phyloP scores from a whole-genome alignment of 2,329 filamentous ascomycete genomes.

The Aspergillus bombycis region DNA sequence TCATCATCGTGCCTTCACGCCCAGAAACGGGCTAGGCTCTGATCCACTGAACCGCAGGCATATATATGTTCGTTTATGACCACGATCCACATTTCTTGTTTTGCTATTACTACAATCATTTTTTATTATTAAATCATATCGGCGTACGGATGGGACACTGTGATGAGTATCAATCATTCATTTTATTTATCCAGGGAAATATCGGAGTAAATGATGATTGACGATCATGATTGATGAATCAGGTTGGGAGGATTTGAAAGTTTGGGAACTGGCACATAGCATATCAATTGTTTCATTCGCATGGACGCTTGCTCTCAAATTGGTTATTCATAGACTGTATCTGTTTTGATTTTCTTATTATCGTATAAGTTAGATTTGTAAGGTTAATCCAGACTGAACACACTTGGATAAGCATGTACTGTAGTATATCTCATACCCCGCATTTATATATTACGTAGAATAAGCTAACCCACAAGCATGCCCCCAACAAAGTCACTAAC shows the following conservation, averaged over 20 bases:
- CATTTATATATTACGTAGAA: too few relatives aligned
- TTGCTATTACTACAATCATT: conserved; percentile 5
- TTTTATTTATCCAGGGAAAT: background rate
- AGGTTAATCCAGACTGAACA: background rate
- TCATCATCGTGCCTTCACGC: background rate
- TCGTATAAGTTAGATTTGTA: background rate
- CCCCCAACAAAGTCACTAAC: too few relatives aligned
- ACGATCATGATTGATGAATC: conserved; percentile 8
- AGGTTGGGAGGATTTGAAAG: conserved; percentile 1
- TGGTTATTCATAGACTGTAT: background rate
- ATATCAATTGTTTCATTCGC: background rate
- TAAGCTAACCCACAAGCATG: too few relatives aligned
- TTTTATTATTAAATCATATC: background rate
- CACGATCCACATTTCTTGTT: background rate
- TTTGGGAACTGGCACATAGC: background rate
- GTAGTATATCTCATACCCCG: too few relatives aligned
- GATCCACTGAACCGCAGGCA: background rate
- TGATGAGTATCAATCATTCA: background rate
- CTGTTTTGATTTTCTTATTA: background rate
- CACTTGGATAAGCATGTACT: too few relatives aligned
- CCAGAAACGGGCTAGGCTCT: background rate
- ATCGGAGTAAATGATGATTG: conserved; percentile 8
- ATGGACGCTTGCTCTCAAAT: background rate
- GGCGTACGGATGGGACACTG: background rate
- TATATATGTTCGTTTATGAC: conserved; percentile 2